Percentiles rank a stretch among this genome's conserved stretches.
These are phyloP conservation scores for Ascomycota sp. DNA, from an alignment of 2,329 filamentous ascomycete genomes.

Conservation along the genomic window DNA sequence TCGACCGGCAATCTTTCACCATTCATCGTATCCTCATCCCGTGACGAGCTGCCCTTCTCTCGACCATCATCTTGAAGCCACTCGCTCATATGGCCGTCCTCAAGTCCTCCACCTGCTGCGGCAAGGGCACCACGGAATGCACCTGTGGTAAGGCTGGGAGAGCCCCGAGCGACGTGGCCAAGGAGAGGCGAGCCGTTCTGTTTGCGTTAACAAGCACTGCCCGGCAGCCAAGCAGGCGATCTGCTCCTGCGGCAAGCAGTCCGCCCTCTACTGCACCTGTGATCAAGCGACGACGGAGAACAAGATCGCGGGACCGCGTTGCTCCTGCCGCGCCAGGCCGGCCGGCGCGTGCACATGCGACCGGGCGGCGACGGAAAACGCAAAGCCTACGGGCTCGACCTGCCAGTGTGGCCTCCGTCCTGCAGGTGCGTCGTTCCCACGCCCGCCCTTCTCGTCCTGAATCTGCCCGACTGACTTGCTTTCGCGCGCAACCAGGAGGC, in stretches of 20 bases:
- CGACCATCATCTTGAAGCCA: not conserved
- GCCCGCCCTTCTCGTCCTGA: not conserved
- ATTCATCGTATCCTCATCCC: not conserved
- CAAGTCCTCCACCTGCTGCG: conserved; percentile 33
- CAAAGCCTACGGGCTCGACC: conserved; percentile 32
- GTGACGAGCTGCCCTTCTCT: not conserved
- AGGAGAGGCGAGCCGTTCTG: no score
- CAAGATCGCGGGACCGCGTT: conserved; percentile 47
- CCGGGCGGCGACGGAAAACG: conserved; percentile 49
- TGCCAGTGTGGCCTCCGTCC: conserved; percentile 65
- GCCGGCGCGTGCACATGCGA: conserved; percentile 70
- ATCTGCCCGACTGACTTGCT: conserved; percentile 1
- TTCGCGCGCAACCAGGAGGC: conserved; percentile 29
- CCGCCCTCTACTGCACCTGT: conserved; percentile 73
- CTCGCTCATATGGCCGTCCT: conserved; percentile 11
- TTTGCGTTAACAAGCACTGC: not conserved
- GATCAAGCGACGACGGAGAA: conserved; percentile 62
- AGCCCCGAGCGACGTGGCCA: no score
- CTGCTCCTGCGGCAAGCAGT: conserved; percentile 81
- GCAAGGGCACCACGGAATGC: conserved; percentile 29
- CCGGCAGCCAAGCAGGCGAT: conserved; percentile 42
- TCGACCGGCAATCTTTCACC: not conserved
- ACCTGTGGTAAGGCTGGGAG: conserved; percentile 30
- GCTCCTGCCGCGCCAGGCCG: conserved; percentile 65
- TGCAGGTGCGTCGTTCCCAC: conserved; percentile 29